These are phyloP conservation scores for Withania somnifera DNA, from an alignment of 305 asterid genomes.

Conservation along the genomic window DNA sequence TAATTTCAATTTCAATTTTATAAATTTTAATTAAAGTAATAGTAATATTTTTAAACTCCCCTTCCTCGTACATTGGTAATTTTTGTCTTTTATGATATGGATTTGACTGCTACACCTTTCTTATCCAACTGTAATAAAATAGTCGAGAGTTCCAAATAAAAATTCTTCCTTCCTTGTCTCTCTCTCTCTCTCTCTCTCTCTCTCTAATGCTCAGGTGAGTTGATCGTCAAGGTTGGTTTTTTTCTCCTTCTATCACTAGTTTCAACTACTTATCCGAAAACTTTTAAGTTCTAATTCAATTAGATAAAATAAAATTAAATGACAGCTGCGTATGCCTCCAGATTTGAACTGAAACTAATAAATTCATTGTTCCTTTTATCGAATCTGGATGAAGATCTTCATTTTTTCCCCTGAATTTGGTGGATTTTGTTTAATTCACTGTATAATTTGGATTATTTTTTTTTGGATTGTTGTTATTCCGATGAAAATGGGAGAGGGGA, in stretches of 20 bases:
- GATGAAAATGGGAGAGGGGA: slow-evolving; percentile 53
- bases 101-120: background rate
- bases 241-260: too few species aligned
- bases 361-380: background rate
- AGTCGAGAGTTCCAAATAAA: background rate
- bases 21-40: too few species aligned
- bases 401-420: background rate
- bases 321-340: background rate
- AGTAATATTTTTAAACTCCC: too few species aligned
- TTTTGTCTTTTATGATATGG: too few species aligned
- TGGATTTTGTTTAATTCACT: background rate
- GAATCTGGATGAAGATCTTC: background rate
- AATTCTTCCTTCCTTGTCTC: background rate
- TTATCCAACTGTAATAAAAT: background rate
- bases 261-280: background rate
- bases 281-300: background rate
- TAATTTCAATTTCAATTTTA: too few species aligned
- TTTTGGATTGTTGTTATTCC: slow-evolving; percentile 6
- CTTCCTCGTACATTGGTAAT: too few species aligned
- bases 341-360: background rate
- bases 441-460: background rate
- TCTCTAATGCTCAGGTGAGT: background rate
- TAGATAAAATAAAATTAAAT: background rate
- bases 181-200: background rate
- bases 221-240: too few species aligned